Evolutionary conservation across 352 stramenopile genomes (phyloP).

Genomic region (Achlya hypogyna): DNA sequence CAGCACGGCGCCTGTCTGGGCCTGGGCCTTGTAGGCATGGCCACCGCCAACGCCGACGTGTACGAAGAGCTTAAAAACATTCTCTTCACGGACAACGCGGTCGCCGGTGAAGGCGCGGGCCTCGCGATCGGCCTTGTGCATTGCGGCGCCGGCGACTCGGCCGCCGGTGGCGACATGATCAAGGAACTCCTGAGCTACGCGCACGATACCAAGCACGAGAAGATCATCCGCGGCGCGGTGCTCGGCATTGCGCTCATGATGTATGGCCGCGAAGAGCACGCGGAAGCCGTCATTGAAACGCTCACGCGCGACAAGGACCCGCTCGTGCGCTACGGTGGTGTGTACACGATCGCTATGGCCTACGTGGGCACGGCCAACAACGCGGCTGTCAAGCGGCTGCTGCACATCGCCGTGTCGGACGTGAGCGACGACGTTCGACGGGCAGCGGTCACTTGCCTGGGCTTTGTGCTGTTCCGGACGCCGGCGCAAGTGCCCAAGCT

Average conservation of each 20-base stretch:
- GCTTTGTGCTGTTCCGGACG: conserved; percentile 98
- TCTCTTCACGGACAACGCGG: conserved; percentile 96
- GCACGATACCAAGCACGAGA: conserved; percentile 98
- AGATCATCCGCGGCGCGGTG: conserved; percentile 98
- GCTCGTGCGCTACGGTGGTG: conserved; percentile 96
- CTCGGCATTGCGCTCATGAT: conserved; percentile 98
- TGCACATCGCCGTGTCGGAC: conserved; percentile 98
- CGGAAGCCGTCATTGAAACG: conserved; percentile 95
- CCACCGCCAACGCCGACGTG: conserved; percentile 89
- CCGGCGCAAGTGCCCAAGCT: conserved; percentile 90
- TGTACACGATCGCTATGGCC: conserved; percentile 96
- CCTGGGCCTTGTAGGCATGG: conserved; percentile 93
- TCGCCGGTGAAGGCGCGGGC: conserved; percentile 95
- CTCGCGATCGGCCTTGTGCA: conserved; percentile 97
- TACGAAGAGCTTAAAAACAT: conserved; percentile 97
- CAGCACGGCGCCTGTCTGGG: conserved; percentile 97
- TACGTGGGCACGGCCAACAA: conserved; percentile 98
- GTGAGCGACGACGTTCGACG: conserved; percentile 98
- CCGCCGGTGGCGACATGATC: conserved; percentile 69
- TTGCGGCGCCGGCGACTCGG: conserved; percentile 88
- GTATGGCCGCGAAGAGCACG: conserved; percentile 95
- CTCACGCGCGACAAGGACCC: conserved; percentile 96
- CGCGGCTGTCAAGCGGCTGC: conserved; percentile 91
- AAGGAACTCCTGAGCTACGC: conserved; percentile 96
- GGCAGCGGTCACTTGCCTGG: conserved; percentile 94